Base-by-base conservation (phyloP, 495 filamentous ascomycete genomes). In the Pyrenula massariospora region DNA sequence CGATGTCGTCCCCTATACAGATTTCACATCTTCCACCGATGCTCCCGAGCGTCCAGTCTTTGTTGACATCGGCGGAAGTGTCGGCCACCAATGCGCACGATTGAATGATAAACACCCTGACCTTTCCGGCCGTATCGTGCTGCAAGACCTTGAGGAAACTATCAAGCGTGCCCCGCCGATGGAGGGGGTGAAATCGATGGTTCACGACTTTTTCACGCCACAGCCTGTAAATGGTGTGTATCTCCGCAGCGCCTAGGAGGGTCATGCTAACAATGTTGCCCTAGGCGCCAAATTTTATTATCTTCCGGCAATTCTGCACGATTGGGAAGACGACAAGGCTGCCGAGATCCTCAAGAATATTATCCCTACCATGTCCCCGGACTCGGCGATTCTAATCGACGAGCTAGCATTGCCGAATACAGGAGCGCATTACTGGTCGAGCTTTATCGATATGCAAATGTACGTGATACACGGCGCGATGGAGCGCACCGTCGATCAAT, bases 31-130 rank as follows among this genome's bases (percentile, higher is more conserved):
- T 5, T 5, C 5, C 31, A 5, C 5, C 8, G 5, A 5, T 5
- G 31, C 31, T 5, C 50, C 61, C 20, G 63, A n/a, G 3, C 3
- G 11, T 31, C 59, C 60, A 2, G 60, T 80, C 25, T 69, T 79
- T 25, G 77, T 84, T 15, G 76, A 84, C 56, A 65, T 83, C 0
- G 79, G 79, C 10, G 78, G 81, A 36, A 68, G 73, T 1, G 64
- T 74, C 24, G 80, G 80, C n/a, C 75, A 83, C 22, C 77, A 82
- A 51, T 70, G 70, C 49, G 63, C 66, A 25, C 64, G 63, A 11
- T 72, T 84, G 24, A 68, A 65, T 31, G 63, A 72, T 49, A 72
- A 64, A 51, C 73, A 68, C 24, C 77, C 75, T 0, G 48, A 68
- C 12, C 58, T 80, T 0, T 57, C 67, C 0, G 78, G 75, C 0